Base-by-base conservation (phyloP, 2,329 filamentous ascomycete genomes). In the Pestalotiopsis sp. region DNA sequence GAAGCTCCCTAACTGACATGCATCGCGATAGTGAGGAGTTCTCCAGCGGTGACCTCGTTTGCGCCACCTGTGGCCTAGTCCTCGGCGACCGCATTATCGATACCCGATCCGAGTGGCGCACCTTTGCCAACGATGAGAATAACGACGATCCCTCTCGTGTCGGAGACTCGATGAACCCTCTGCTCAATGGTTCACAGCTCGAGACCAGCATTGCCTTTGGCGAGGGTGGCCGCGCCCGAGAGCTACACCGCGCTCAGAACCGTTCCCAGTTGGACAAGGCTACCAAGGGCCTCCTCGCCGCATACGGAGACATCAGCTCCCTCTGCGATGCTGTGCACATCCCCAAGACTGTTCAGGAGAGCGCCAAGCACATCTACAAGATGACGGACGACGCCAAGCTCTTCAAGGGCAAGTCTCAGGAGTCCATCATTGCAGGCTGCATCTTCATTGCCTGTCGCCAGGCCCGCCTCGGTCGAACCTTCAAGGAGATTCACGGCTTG, bases 91-190 rank as follows among this genome's bases (percentile, higher is more conserved):
- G 94, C 73, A 94, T 96, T 79, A 95, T 99, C 77, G 97, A 99
- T 79, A 97, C 93, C 70, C 92, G 97, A 71, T 97, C 94, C 62
- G 96, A 99, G 83, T 99, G 96, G 96, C 93, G 96, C 79, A 99
- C 96, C 0, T 99, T 99, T 83, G 94, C 95, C 78, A 98, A 98
- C 79, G 96, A 99, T 77, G 97, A 99, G 79, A 94, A 93, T 76
- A 95, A 93, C 77, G 97, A 98, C 75, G 96, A 99, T 74, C 96
- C 97, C 4, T 98, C 94, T 69, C 96, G 96, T 94, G 95, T 99
- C 72, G 96, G 96, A 84, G 96, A 98, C 75, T 93, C 92, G 5
- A 91, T 92, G 70, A 98, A 98, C 77, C 92, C 93, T 66, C 90
- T 99, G 58, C 87, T 97, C 68, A 94, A 97, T 76, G 95, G 94